phyloP scores from a whole-genome alignment of 768 basidiomycete species.

The Hygrophoropsis aurantiaca region DNA sequence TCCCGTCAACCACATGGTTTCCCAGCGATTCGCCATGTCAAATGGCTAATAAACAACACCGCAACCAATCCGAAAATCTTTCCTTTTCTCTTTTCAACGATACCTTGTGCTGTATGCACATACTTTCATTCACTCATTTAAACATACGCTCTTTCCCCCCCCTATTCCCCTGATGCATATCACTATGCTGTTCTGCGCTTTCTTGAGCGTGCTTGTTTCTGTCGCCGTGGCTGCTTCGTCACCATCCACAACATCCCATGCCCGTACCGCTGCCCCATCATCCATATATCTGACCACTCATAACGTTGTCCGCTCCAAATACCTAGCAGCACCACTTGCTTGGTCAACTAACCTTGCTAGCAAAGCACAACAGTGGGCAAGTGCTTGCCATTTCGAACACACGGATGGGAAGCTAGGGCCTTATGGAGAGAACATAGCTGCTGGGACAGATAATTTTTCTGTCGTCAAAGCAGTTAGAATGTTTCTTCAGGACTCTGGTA shows the following conservation, averaged over 20 bases:
- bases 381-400: conserved; percentile 46
- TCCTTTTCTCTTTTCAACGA: background rate
- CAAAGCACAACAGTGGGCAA: conserved; percentile 51
- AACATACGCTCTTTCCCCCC: conserved; percentile 5
- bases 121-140: background rate
- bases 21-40: background rate
- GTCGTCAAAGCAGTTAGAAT: conserved; percentile 41
- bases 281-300: conserved; percentile 43
- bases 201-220: conserved; percentile 16
- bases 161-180: conserved; percentile 8
- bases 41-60: too few species aligned
- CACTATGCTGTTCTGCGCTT: background rate
- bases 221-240: conserved; percentile 10
- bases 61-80: too few species aligned
- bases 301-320: conserved; percentile 44
- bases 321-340: conserved; percentile 41
- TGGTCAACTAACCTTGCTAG: conserved; percentile 51
- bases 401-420: conserved; percentile 43
- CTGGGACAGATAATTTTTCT: conserved; percentile 49
- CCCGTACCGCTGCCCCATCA: conserved; percentile 9
- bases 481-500: conserved; percentile 53
- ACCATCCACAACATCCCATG: conserved; percentile 11
- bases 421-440: conserved; percentile 58
- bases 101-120: background rate
- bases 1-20: background rate